Evolutionary conservation across 1,284 basidiomycete genomes (phyloP).

Genomic region (Sutorius eximius): DNA sequence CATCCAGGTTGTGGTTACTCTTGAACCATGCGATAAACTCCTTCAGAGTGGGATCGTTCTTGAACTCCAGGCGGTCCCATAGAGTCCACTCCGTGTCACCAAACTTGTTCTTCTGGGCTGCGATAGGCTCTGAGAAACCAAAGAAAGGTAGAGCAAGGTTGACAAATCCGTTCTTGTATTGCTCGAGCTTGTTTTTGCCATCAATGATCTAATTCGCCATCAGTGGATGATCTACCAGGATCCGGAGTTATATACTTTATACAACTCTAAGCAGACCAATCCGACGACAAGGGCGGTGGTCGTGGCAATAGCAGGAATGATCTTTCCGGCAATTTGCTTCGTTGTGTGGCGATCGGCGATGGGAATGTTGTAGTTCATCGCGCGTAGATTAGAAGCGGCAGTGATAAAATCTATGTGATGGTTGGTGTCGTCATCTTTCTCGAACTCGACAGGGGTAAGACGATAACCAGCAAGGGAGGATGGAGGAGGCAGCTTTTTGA

Average conservation of each 20-base stretch:
- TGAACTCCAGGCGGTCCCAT: constrained; percentile 97
- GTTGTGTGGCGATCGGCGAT: constrained; percentile 91
- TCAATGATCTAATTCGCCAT: constrained; percentile 78
- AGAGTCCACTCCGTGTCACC: constrained; percentile 91
- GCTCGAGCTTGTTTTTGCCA: constrained; percentile 88
- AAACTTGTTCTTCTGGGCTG: constrained; percentile 89
- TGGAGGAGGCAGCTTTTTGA: constrained; percentile 77
- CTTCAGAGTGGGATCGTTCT: constrained; percentile 85
- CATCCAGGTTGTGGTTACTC: constrained; percentile 81
- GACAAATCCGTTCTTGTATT: constrained; percentile 98
- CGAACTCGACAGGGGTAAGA: constrained; percentile 93
- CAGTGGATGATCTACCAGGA: not conserved
- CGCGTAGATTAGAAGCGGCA: constrained; percentile 95
- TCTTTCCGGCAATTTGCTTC: constrained; percentile 99
- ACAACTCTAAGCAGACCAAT: constrained; percentile 94
- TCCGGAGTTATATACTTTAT: constrained; percentile 65
- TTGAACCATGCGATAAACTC: constrained; percentile 88
- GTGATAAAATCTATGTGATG: constrained; percentile 99
- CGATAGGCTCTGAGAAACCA: constrained; percentile 98
- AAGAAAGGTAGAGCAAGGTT: constrained; percentile 99
- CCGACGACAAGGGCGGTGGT: constrained; percentile 96
- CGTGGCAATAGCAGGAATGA: constrained; percentile 99
- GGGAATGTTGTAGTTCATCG: constrained; percentile 92
- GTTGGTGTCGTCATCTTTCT: constrained; percentile 99
- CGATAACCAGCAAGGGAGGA: constrained; percentile 94